These are phyloP conservation scores for Coix lacrymajobi DNA, from an alignment of 176 grass and related monocot genomes.

Conservation along the genomic window DNA sequence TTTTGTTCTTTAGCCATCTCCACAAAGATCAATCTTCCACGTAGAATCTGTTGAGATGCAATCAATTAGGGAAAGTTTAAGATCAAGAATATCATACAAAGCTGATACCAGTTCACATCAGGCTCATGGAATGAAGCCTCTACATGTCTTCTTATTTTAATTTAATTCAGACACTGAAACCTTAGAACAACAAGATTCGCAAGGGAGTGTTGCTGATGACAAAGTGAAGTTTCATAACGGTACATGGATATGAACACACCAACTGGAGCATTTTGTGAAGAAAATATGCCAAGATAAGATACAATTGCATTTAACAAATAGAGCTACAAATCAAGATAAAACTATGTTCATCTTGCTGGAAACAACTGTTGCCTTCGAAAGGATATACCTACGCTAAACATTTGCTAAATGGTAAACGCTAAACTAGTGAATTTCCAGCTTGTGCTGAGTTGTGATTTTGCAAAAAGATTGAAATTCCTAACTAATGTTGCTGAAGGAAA, in stretches of 20 bases:
- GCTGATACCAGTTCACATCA: background rate
- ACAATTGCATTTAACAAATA: slow-evolving; percentile 1
- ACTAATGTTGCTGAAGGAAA: background rate
- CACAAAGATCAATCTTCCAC: slow-evolving; percentile 55
- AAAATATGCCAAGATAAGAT: background rate
- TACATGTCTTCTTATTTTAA: background rate
- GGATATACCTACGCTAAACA: too few relatives aligned
- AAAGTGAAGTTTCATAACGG: background rate
- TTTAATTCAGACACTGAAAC: background rate
- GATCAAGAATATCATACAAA: background rate
- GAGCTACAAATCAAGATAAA: background rate
- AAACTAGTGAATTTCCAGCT: background rate
- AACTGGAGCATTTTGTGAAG: background rate
- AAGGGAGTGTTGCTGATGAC: background rate
- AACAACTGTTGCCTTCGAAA: background rate
- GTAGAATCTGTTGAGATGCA: slow-evolving; percentile 40
- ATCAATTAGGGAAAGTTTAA: background rate
- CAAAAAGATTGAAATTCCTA: background rate
- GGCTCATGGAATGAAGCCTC: background rate
- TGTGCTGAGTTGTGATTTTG: background rate
- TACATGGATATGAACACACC: background rate
- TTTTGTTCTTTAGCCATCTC: slow-evolving; percentile 29
- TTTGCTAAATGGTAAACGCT: too few relatives aligned
- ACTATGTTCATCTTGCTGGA: background rate
- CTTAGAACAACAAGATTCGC: background rate